phyloP scores from a whole-genome alignment of 371 early-diverging fungal species.

The Paraphysoderma sedebokerense region DNA sequence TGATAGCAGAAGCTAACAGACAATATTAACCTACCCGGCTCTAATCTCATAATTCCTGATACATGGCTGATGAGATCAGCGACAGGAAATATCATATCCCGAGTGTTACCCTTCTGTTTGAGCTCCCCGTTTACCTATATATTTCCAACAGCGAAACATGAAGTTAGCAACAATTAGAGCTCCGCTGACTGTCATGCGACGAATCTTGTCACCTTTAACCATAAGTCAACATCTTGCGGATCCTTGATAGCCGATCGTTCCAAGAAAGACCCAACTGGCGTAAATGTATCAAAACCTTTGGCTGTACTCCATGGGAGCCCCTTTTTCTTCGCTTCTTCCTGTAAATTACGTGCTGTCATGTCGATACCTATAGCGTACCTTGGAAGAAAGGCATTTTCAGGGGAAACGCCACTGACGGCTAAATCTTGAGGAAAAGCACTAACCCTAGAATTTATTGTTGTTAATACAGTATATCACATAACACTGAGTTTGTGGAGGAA shows the following conservation, averaged over 20 bases:
- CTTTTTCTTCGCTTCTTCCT: conserved; percentile 61
- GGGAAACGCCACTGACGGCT: neutral
- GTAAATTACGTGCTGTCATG: conserved; percentile 74
- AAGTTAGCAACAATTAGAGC: neutral
- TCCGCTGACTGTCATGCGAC: neutral
- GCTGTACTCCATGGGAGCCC: conserved; percentile 83
- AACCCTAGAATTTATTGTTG: too few relatives aligned
- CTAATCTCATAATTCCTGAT: conserved; percentile 63
- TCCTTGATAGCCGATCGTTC: conserved; percentile 49
- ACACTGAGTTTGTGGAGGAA: too few relatives aligned
- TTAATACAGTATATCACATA: too few relatives aligned
- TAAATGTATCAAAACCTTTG: conserved; percentile 91
- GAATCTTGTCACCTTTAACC: conserved; percentile 42
- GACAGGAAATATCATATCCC: conserved; percentile 80
- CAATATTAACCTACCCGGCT: conserved; percentile 58
- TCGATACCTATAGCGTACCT: conserved; percentile 86
- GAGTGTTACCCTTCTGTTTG: conserved; percentile 66
- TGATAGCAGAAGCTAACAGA: conserved; percentile 16
- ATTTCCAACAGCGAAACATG: neutral
- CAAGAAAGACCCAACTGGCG: conserved; percentile 74
- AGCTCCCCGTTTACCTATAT: conserved; percentile 43
- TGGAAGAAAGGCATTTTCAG: conserved; percentile 4
- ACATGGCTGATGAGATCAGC: conserved; percentile 41
- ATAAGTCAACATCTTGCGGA: conserved; percentile 52
- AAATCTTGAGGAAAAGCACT: too few relatives aligned